Conservation (phyloP, 1,284 basidiomycete species). For the Ustilago xerochloae region DNA sequence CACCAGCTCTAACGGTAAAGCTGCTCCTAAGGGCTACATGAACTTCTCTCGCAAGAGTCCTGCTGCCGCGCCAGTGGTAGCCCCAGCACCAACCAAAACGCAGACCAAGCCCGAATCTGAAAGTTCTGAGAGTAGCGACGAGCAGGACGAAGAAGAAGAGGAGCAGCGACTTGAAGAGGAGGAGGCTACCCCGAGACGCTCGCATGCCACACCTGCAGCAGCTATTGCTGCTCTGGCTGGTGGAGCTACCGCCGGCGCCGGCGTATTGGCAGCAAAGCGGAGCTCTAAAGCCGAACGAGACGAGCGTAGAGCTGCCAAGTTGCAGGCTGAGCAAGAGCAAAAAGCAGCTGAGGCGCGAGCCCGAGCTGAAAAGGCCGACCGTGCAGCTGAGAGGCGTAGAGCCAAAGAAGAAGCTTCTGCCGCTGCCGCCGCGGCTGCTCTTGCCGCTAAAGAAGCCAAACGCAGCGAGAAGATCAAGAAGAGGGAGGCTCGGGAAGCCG, state of each 20-base stretch:
- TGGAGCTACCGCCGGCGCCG: constrained; percentile 14
- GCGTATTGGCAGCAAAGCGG: constrained; percentile 20
- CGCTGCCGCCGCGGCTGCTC: constrained; percentile 44
- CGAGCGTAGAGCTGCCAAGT: constrained; percentile 15
- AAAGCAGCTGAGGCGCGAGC: constrained; percentile 29
- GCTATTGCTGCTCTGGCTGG: constrained; percentile 24
- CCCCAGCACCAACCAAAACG: constrained; percentile 2
- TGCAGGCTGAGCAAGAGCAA: constrained; percentile 31
- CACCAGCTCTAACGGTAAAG: constrained; percentile 10
- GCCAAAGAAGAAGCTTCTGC: constrained; percentile 48
- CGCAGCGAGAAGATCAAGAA: constrained; percentile 36
- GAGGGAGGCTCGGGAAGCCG: constrained; percentile 33
- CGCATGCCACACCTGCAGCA: constrained; percentile 23
- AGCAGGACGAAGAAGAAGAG: constrained; percentile 19
- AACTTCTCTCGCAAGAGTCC: constrained; percentile 22
- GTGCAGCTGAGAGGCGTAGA: constrained; percentile 26
- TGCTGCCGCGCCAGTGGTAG: neutral
- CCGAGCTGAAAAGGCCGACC: constrained; percentile 33
- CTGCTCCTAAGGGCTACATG: constrained; percentile 39
- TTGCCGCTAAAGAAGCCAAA: constrained; percentile 47
- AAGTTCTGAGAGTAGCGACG: constrained; percentile 18
- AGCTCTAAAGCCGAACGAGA: constrained; percentile 30
- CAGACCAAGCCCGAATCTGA: constrained; percentile 7
- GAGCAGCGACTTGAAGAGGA: constrained; percentile 13
- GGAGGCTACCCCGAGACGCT: constrained; percentile 11